Percentiles rank a stretch among this genome's conserved stretches.
Evolutionary conservation across 2,329 filamentous ascomycete genomes (phyloP).

Genomic region (Colletotrichum siamense): DNA sequence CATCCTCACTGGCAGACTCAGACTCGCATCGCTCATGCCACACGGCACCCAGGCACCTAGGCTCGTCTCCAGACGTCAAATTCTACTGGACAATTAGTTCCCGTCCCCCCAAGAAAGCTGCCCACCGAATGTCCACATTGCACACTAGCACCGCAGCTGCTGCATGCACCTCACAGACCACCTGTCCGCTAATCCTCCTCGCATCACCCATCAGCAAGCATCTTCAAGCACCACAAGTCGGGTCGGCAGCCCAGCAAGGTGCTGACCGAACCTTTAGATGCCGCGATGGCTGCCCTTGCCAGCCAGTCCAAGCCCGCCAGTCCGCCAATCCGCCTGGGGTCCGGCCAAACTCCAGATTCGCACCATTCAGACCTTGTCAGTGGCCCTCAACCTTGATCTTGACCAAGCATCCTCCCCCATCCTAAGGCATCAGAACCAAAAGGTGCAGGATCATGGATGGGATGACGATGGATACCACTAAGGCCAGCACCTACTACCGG

Average conservation of each 20-base stretch:
- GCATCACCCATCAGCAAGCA: neutral
- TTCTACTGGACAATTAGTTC: slow-evolving; percentile 17
- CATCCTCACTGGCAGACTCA: neutral
- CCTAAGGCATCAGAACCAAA: neutral
- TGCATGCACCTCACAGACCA: slow-evolving; percentile 22
- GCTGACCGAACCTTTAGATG: slow-evolving; percentile 14
- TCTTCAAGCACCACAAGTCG: neutral
- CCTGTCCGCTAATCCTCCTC: neutral
- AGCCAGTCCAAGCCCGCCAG: neutral
- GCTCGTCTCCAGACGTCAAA: neutral
- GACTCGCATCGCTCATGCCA: slow-evolving; percentile 8
- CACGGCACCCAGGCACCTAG: neutral
- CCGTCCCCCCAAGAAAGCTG: neutral
- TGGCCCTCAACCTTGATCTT: neutral
- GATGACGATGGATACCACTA: slow-evolving; percentile 10
- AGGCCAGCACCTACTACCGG: neutral
- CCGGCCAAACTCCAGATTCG: neutral
- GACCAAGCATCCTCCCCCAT: neutral
- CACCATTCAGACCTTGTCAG: neutral
- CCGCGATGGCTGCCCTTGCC: slow-evolving; percentile 2
- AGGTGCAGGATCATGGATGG: neutral
- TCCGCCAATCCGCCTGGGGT: neutral
- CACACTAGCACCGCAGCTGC: slow-evolving; percentile 4
- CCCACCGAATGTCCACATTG: slow-evolving; percentile 11
- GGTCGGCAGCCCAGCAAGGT: slow-evolving; percentile 10